Conservation (phyloP, 1,284 basidiomycete genomes). For the Ceratobasidium sp. region DNA sequence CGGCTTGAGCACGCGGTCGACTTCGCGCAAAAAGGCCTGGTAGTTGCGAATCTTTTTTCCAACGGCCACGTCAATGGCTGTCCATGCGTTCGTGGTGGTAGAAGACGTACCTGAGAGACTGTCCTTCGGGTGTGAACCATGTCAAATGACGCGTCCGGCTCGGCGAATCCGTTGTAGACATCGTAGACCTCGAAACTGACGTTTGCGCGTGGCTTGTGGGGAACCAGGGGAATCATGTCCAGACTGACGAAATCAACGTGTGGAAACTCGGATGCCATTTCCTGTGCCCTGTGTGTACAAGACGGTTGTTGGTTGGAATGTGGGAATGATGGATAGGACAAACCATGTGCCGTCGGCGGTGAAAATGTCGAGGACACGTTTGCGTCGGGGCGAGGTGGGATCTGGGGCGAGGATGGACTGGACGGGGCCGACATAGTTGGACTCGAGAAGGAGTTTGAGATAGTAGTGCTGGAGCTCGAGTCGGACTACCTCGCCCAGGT, state of each 20-base stretch:
- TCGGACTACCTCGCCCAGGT: conserved; percentile 15
- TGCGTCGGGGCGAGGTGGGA: background rate
- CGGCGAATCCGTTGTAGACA: conserved; percentile 17
- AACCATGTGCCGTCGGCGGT: conserved; percentile 34
- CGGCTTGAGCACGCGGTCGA: conserved; percentile 8
- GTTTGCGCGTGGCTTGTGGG: conserved; percentile 10
- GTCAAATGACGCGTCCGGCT: conserved; percentile 26
- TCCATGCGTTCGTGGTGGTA: background rate
- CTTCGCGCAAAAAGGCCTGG: conserved; percentile 16
- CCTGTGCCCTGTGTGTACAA: conserved; percentile 9
- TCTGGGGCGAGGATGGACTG: background rate
- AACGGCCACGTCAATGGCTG: background rate
- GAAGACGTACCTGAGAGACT: conserved; percentile 18
- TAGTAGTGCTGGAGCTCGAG: conserved; percentile 28
- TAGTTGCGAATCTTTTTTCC: conserved; percentile 6
- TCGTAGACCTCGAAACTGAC: conserved; percentile 26
- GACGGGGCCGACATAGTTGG: conserved; percentile 28
- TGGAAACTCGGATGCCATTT: conserved; percentile 23
- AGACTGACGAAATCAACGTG: conserved; percentile 36
- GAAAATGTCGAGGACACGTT: conserved; percentile 25
- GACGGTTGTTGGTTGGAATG: background rate
- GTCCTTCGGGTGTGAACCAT: conserved; percentile 13
- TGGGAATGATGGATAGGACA: background rate
- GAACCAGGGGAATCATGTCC: conserved; percentile 22
- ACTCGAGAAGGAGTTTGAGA: conserved; percentile 14